Evolutionary conservation across 2,329 filamentous ascomycete species (phyloP), one percentile per base, ranked within the genome.

Genomic region (Botrytis squamosa): DNA sequence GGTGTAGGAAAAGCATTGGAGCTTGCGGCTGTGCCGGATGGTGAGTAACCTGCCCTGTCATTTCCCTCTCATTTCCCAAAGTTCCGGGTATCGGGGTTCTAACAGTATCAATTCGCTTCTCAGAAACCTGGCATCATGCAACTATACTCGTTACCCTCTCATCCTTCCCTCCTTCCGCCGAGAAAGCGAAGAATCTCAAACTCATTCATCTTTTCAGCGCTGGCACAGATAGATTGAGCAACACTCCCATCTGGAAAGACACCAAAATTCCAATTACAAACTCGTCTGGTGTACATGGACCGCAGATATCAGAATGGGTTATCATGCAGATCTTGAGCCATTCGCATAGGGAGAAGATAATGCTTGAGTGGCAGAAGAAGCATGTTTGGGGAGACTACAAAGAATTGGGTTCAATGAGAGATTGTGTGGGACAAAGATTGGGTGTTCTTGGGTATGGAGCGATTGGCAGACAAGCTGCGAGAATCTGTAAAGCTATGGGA

Each of bases 251-350:
- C 1, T 83, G 78, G 74, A 82, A 77, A 62, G 78, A 81, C 8
- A 79, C 81, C 4, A 74, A 79, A n/a, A 80, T 83, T n/a, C 73
- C 78, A 0, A 76, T 83, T 36, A 80, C 81, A 0, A 83, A 81
- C 20, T 80, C 80, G 12, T 81, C 78, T 8, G 82, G 82, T 10
- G 78, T 83, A 22, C 81, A 83, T 70, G 81, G 81, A 1, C 90
- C 90, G 0, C 88, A 90, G 73, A 92, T 92, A 68, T 85, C 89
- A 0, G 90, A 92, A 82, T 92, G 90, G 89, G 87, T 89, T 20
- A 81, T 91, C 42, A 84, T 91, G 85, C 90, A 90, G 77, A 85
- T 87, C 71, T 82, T 91, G 3, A 84, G 86, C n/a, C 83, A 86
- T 38, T 85, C 84, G n/a, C 87, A 89, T 75, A 83, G 85, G 40